Evolutionary conservation across 2,329 filamentous ascomycete genomes (phyloP), one percentile per base, ranked within the genome.

Genomic region (Thielaviopsis ethacetica): DNA sequence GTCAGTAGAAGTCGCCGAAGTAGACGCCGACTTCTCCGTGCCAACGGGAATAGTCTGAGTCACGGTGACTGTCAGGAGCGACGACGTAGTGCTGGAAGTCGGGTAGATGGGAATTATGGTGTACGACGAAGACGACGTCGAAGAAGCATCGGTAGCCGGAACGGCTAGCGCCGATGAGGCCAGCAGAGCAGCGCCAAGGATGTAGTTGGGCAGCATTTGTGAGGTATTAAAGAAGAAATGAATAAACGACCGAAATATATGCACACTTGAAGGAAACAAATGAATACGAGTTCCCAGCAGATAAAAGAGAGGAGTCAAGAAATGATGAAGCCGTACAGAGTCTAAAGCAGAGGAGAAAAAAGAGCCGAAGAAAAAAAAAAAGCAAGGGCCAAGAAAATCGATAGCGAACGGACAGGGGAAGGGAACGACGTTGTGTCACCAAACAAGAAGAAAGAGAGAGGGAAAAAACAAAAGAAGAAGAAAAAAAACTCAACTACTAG

Each of bases 51-150:
- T 59, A 24, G 59, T 61, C 22, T 53, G 17, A 1, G 59, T 61
- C 15, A 61, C 59, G 22, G 52, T 58, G 22, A 61, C 59, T n/a
- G 59, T 61, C 2, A 19, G 53, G 4, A 61, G 56, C 21, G 56
- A 55, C 4, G 53, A 44, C 15, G 49, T 34, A 9, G 59, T 41
- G 41, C 21, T 49, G 7, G 56, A 53, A 9, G 59, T 61, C 22
- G 53, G 56, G 34, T 56, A 59, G 34, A 61, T 61, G 13, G 53
- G 59, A 12, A 61, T 54, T 15, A 61, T 49, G 24, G 59, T 56
- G 53, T 61, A 61, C 15, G 56, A 53, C 13, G 47, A 52, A 13
- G 52, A 52, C 12, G 59, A 44, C 17, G 56, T 30, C 9, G 44
- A 56, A 13, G 41, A 26, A 41, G 19, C 21, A 26, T 54, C 55